Conservation (phyloP, 495 filamentous ascomycete genomes). For the Penicilliopsis zonata region DNA sequence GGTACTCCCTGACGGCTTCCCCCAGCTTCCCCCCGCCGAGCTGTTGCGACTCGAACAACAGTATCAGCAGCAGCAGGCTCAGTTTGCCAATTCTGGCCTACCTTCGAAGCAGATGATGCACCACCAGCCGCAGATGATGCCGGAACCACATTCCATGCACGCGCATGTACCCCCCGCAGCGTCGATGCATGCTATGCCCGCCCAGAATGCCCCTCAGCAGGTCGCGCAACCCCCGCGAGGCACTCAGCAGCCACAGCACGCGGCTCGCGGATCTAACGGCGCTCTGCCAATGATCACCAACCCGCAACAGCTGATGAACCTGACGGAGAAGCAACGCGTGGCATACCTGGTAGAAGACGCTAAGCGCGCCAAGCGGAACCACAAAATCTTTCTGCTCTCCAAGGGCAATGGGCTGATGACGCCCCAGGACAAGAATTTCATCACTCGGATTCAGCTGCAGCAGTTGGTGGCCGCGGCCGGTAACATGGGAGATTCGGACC, state of each 20-base stretch:
- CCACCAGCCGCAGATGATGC: conserved; percentile 31
- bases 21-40: conserved; percentile 27
- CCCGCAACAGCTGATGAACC: conserved; percentile 60
- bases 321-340: conserved; percentile 68
- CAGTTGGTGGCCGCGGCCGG: conserved; percentile 88
- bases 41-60: conserved; percentile 33
- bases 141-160: conserved; percentile 32
- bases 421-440: conserved; percentile 98
- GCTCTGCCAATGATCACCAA: conserved; percentile 47
- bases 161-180: conserved; percentile 27
- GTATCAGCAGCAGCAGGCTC: conserved; percentile 47
- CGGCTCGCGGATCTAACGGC: conserved; percentile 14
- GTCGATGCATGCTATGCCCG: conserved; percentile 26
- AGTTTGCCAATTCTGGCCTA: conserved; percentile 26
- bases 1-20: conserved; percentile 25
- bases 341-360: conserved; percentile 81
- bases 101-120: conserved; percentile 37
- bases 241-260: conserved; percentile 28
- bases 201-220: conserved; percentile 26
- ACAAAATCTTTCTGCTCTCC: conserved; percentile 92
- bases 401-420: conserved; percentile 97
- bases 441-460: conserved; percentile 93
- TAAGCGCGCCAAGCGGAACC: conserved; percentile 90
- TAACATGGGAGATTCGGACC: conserved; percentile 65
- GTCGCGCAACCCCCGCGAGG: conserved; percentile 20